A percentile compares a stretch with the other conserved stretches of the same genome.
These are phyloP conservation scores for Penicillium sp. DNA, from an alignment of 2,329 filamentous ascomycete species.

Conservation along the genomic window DNA sequence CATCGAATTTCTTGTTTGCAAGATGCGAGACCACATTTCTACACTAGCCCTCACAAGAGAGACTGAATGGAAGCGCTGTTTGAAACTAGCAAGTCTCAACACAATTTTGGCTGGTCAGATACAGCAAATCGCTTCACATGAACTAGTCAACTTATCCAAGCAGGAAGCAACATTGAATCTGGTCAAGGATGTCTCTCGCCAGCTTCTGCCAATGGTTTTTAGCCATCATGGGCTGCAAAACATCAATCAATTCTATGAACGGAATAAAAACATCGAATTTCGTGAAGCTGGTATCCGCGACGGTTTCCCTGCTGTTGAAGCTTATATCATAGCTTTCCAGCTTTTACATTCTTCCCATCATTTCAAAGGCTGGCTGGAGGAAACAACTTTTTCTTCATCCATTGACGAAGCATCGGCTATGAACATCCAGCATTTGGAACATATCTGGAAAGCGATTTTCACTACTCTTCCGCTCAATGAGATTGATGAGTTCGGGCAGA, in stretches of 20 bases:
- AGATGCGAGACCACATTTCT: slow-evolving; percentile 35
- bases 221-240: slow-evolving; percentile 29
- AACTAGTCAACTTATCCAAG: slow-evolving; percentile 23
- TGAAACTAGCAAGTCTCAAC: slow-evolving; percentile 28
- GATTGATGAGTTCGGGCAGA: slow-evolving; percentile 49
- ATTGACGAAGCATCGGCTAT: slow-evolving; percentile 33
- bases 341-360: slow-evolving; percentile 31
- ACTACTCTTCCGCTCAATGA: slow-evolving; percentile 52
- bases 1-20: slow-evolving; percentile 30
- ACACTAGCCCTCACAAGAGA: slow-evolving; percentile 10
- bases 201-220: slow-evolving; percentile 34
- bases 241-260: slow-evolving; percentile 44
- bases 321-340: slow-evolving; percentile 46
- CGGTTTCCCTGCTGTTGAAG: slow-evolving; percentile 41
- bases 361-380: slow-evolving; percentile 39
- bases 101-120: slow-evolving; percentile 37
- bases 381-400: slow-evolving; percentile 36
- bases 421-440: slow-evolving; percentile 32
- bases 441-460: slow-evolving; percentile 45
- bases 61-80: slow-evolving; percentile 17
- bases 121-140: slow-evolving; percentile 34
- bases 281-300: slow-evolving; percentile 49
- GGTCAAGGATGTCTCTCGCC: slow-evolving; percentile 31
- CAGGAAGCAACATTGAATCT: slow-evolving; percentile 24
- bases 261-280: slow-evolving; percentile 36